Percentiles rank a stretch among this genome's conserved stretches.
Conservation (phyloP, 176 grass and related monocot species). For the Oryza australiensis region DNA sequence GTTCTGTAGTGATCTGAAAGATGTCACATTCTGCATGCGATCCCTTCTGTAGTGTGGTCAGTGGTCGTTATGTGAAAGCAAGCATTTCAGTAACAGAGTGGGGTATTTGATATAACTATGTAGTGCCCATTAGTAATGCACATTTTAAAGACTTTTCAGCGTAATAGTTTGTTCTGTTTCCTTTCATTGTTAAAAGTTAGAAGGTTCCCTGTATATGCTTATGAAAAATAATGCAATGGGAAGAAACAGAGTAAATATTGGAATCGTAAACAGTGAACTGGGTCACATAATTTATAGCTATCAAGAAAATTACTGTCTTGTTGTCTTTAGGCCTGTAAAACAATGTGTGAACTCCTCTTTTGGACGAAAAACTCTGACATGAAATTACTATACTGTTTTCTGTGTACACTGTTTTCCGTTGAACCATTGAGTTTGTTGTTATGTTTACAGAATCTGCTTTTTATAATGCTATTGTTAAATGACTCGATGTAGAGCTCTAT, state of each 20-base stretch:
- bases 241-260: not conserved
- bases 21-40: not conserved
- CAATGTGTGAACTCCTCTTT: not conserved
- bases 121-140: not conserved
- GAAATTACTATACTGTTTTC: not conserved
- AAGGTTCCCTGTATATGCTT: not conserved
- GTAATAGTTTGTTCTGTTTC: not conserved
- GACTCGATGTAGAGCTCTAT: not conserved
- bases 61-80: not conserved
- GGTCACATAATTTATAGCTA: not conserved
- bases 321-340: not conserved
- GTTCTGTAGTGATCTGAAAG: constrained; percentile 13
- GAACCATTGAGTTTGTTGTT: not conserved
- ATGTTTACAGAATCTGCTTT: not conserved
- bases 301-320: not conserved
- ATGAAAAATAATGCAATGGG: not conserved
- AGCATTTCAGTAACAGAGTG: constrained; percentile 5
- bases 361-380: not conserved
- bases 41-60: not conserved
- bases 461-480: not conserved
- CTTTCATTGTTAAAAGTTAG: not conserved
- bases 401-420: not conserved
- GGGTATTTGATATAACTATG: constrained; percentile 5
- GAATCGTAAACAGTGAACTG: not conserved
- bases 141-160: constrained; percentile 1